Conservation (phyloP, 371 early-diverging fungal species). For the Mucor circinelloides region DNA sequence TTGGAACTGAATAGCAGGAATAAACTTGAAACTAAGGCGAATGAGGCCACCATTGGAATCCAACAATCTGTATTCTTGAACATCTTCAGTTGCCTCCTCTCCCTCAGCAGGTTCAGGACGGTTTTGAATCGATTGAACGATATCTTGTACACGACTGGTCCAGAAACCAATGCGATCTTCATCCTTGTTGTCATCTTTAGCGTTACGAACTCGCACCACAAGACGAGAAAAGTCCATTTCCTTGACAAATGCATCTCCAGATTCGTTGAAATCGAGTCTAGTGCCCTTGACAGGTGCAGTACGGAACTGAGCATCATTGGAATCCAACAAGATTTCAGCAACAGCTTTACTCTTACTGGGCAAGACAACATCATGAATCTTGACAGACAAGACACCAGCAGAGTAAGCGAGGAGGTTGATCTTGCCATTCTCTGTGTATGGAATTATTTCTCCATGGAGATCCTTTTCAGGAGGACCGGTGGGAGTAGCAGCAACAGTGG, state of each 20-base stretch:
- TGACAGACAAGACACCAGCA: conserved; percentile 34
- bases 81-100: background rate
- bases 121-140: conserved; percentile 18
- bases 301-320: conserved; percentile 37
- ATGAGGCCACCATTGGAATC: conserved; percentile 21
- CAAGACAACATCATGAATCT: conserved; percentile 27
- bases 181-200: conserved; percentile 19
- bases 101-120: conserved; percentile 2
- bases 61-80: conserved; percentile 12
- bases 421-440: conserved; percentile 23
- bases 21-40: conserved; percentile 27
- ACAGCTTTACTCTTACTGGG: conserved; percentile 19
- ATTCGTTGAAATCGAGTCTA: conserved; percentile 26
- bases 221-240: conserved; percentile 39
- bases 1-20: conserved; percentile 28
- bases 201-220: conserved; percentile 19
- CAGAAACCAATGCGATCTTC: conserved; percentile 25
- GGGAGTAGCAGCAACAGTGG: background rate
- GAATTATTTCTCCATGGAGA: conserved; percentile 32
- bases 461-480: conserved; percentile 18
- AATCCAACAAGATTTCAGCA: conserved; percentile 34
- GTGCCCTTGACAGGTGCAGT: conserved; percentile 26
- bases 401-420: conserved; percentile 27
- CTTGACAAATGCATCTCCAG: conserved; percentile 37
- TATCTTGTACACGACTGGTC: conserved; percentile 21